phyloP scores from a whole-genome alignment of 2,329 filamentous ascomycete genomes.

The Atkinsonella texensis region DNA sequence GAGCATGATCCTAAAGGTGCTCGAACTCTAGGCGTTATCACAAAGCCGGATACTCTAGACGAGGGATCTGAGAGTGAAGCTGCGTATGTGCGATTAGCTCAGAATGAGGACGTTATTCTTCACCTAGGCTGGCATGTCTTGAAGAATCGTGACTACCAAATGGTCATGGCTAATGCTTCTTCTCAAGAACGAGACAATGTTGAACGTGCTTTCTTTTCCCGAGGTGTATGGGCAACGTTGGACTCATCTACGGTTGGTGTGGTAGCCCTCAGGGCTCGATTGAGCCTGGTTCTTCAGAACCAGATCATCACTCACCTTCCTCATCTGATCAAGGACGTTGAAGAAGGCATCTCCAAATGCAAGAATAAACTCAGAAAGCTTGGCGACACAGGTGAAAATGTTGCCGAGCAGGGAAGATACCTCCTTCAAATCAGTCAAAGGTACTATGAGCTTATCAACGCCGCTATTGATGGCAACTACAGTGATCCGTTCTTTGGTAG shows the following conservation, averaged over 20 bases:
- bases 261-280: slow-evolving; percentile 28
- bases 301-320: slow-evolving; percentile 37
- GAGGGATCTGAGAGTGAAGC: slow-evolving; percentile 25
- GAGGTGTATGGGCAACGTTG: slow-evolving; percentile 26
- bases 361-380: slow-evolving; percentile 29
- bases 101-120: slow-evolving; percentile 34
- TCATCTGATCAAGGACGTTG: slow-evolving; percentile 29
- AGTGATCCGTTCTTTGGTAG: slow-evolving; percentile 36
- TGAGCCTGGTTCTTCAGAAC: slow-evolving; percentile 36
- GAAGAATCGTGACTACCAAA: slow-evolving; percentile 27
- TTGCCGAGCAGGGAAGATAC: slow-evolving; percentile 33
- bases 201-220: slow-evolving; percentile 32
- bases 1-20: slow-evolving; percentile 12
- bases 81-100: slow-evolving; percentile 28
- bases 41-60: slow-evolving; percentile 36
- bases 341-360: slow-evolving; percentile 21
- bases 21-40: slow-evolving; percentile 44
- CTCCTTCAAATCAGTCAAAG: slow-evolving; percentile 32
- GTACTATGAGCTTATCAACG: slow-evolving; percentile 31
- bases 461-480: slow-evolving; percentile 39
- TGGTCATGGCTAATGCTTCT: slow-evolving; percentile 18
- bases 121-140: slow-evolving; percentile 42
- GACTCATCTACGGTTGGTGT: slow-evolving; percentile 31
- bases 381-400: slow-evolving; percentile 33
- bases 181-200: slow-evolving; percentile 23